Base-by-base conservation (phyloP, 2,329 filamentous ascomycete species). In the Ilyonectria destructans region DNA sequence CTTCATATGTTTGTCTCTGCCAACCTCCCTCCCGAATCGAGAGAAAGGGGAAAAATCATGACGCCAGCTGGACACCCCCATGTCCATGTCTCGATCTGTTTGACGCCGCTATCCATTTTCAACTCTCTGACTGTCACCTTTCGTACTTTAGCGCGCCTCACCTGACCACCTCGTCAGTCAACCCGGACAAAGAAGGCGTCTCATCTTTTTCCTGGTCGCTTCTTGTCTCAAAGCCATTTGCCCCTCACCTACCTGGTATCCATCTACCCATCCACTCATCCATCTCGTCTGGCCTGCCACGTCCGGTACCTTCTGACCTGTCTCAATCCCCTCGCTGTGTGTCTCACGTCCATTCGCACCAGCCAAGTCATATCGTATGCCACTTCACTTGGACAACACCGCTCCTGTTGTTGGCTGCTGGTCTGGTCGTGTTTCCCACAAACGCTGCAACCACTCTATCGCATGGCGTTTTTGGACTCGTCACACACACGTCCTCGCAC, bases 141-240 rank as follows among this genome's bases (percentile, higher is more conserved):
- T 10, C 8, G 23, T 31, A 29, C 6, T 51, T 31, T 29, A 40
- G 48, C 29, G 48, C 48, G 29, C 51, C 59, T 49, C 54, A 56
- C 52, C 60, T 49, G 52, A 56, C 43, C 51, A 48, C 31, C 51
- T 37, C 59, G 37, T 35, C 59, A 48, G 37, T 62, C 59, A 56
- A 48, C 21, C 59, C 33, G 37, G 43, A 62, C 51, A 48, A 56
- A 31, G 23, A 49, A 17, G n/a, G 51, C 58, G 29, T 26, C 26
- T 26, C 31, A 45, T 52, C 31, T 51, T 17, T n/a, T 21, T 33
- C 58, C 58, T 17, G 46, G 48, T 60, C 48, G 51, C 59, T 49
- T 40, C 26, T 31, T 64, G 61, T 64, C 55, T 65, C 55, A 58
- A 43, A 59, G 21, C 48, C 55, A 46, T 37, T 57, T 57, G 46